phyloP scores from a whole-genome alignment of 208 protist species.

The Wallacemonas sp. region DNA sequence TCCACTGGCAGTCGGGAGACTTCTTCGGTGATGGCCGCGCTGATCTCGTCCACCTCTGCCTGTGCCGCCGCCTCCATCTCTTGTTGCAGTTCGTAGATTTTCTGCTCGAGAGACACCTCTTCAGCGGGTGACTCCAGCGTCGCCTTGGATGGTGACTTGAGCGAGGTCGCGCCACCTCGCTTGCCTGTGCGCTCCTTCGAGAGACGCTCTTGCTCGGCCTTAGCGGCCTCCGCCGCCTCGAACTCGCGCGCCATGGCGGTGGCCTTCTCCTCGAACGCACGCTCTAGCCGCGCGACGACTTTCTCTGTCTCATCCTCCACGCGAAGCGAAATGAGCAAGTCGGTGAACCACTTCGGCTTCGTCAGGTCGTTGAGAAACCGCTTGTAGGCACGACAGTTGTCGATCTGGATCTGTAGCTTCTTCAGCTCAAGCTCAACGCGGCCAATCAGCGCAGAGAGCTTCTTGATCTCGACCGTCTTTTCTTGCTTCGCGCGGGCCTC shows the following conservation, averaged over 20 bases:
- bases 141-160: neutral
- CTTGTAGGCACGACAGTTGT: slow-evolving; percentile 92
- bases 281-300: slow-evolving; percentile 61
- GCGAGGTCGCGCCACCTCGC: neutral
- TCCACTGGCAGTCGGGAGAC: slow-evolving; percentile 52
- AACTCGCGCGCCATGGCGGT: slow-evolving; percentile 18
- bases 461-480: slow-evolving; percentile 95
- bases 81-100: slow-evolving; percentile 52
- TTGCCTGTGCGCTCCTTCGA: slow-evolving; percentile 12
- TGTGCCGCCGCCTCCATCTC: slow-evolving; percentile 54
- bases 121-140: slow-evolving; percentile 27
- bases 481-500: slow-evolving; percentile 92
- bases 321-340: slow-evolving; percentile 70
- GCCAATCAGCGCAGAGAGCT: slow-evolving; percentile 90
- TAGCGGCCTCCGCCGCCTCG: slow-evolving; percentile 12
- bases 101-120: slow-evolving; percentile 46
- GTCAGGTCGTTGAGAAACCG: slow-evolving; percentile 91
- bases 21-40: slow-evolving; percentile 40
- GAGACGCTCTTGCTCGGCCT: slow-evolving; percentile 11
- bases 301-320: slow-evolving; percentile 55
- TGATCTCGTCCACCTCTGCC: slow-evolving; percentile 27
- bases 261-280: slow-evolving; percentile 30
- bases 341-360: slow-evolving; percentile 80
- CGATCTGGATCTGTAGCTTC: slow-evolving; percentile 90
- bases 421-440: slow-evolving; percentile 87